These are phyloP conservation scores for Arabis alpina DNA, from an alignment of 345 rosid species.

Conservation along the genomic window DNA sequence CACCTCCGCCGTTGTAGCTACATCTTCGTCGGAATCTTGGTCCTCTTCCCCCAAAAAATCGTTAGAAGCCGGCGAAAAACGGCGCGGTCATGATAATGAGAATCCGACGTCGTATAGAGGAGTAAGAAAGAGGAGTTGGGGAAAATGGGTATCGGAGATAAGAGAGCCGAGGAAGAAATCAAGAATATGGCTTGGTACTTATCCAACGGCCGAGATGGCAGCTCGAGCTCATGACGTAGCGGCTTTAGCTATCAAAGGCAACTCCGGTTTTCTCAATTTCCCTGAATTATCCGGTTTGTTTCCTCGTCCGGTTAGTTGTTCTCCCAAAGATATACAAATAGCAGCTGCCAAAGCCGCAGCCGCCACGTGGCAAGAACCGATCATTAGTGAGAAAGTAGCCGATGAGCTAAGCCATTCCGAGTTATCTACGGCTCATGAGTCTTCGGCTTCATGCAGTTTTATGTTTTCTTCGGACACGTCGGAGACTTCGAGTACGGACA, in stretches of 20 bases:
- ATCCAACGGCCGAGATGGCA: constrained; percentile 90
- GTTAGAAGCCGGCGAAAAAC: constrained; percentile 22
- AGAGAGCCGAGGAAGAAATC: constrained; percentile 91
- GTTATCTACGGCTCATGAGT: constrained; percentile 29
- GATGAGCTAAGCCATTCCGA: constrained; percentile 40
- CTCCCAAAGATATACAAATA: constrained; percentile 79
- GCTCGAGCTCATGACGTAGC: constrained; percentile 98
- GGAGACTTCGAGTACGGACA: constrained; percentile 42
- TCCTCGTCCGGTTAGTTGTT: constrained; percentile 65
- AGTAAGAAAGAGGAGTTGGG: constrained; percentile 93
- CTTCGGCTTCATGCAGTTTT: constrained; percentile 37
- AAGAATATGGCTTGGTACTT: constrained; percentile 93
- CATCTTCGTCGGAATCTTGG: constrained; percentile 38
- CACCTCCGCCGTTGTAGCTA: constrained; percentile 30
- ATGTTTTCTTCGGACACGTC: constrained; percentile 42
- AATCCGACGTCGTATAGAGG: constrained; percentile 71
- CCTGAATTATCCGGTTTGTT: constrained; percentile 65
- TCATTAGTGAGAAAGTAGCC: background rate
- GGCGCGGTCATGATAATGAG: constrained; percentile 20
- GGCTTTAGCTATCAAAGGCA: constrained; percentile 75
- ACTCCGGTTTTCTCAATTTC: constrained; percentile 73
- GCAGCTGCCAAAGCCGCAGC: constrained; percentile 88
- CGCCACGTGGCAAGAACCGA: constrained; percentile 39
- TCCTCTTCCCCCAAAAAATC: constrained; percentile 26
- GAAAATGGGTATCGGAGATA: constrained; percentile 94